Evolutionary conservation across 2,329 filamentous ascomycete genomes (phyloP).

Genomic region (Spiromastix sp.): DNA sequence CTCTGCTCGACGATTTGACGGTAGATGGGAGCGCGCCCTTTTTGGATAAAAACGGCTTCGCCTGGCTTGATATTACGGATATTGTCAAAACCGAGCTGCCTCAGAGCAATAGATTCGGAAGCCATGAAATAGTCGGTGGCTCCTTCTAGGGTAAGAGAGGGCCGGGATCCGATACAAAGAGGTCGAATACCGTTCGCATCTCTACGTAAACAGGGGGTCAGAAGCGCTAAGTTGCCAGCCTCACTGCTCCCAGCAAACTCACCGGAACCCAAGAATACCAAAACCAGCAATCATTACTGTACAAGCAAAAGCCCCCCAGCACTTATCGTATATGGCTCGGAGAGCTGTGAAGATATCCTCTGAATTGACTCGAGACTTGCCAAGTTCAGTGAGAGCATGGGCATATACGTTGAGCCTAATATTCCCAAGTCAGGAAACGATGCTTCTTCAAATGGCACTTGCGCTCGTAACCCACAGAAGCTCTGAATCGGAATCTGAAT

Average conservation of each 20-base stretch:
- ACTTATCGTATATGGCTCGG: constrained; percentile 60
- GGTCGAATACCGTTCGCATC: constrained; percentile 76
- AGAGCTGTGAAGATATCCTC: constrained; percentile 67
- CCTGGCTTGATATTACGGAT: constrained; percentile 72
- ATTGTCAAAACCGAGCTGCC: constrained; percentile 67
- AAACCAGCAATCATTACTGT: constrained; percentile 76
- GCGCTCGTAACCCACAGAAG: too few relatives aligned
- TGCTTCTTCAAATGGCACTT: too few relatives aligned
- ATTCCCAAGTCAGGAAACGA: too few relatives aligned
- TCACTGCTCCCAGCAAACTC: too few relatives aligned
- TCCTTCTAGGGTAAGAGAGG: constrained; percentile 53
- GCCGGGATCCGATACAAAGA: constrained; percentile 64
- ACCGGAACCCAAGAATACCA: constrained; percentile 69
- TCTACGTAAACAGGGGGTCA: too few relatives aligned
- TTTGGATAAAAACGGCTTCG: constrained; percentile 75
- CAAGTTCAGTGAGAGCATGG: constrained; percentile 66
- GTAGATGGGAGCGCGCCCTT: constrained; percentile 64
- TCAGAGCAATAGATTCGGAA: constrained; percentile 75
- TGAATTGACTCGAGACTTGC: constrained; percentile 68
- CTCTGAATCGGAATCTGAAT: constrained; percentile 82
- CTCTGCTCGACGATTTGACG: constrained; percentile 59
- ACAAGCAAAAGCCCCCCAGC: constrained; percentile 68
- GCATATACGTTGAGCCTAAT: constrained; percentile 88
- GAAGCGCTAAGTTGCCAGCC: too few relatives aligned
- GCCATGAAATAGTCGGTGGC: constrained; percentile 87